phyloP scores from a whole-genome alignment of 257 asterid species.

The Scutellaria baicalensis region DNA sequence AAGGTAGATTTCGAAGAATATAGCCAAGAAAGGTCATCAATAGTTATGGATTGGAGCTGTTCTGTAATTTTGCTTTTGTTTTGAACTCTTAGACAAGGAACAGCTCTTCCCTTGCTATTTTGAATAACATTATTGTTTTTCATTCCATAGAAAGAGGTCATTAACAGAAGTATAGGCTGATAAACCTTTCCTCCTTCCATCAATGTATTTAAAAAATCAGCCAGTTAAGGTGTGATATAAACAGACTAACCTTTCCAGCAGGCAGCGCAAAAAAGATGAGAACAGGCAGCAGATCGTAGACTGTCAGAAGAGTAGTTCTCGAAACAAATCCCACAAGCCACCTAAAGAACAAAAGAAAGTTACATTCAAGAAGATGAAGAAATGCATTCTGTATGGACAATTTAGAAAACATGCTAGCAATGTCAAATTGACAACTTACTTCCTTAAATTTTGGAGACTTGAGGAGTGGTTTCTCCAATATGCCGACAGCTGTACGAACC shows the following conservation, averaged over 20 bases:
- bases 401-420: slow-evolving; percentile 1
- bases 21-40: background rate
- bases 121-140: no score
- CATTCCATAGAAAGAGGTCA: background rate
- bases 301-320: slow-evolving; percentile 35
- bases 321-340: slow-evolving; percentile 80
- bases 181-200: background rate
- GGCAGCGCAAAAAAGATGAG: slow-evolving; percentile 68
- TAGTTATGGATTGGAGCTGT: no score
- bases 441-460: slow-evolving; percentile 36
- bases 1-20: background rate
- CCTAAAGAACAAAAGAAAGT: slow-evolving; percentile 33
- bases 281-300: slow-evolving; percentile 53
- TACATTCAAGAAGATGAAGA: slow-evolving; percentile 1
- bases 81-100: no score
- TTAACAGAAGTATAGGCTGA: background rate
- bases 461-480: slow-evolving; percentile 56
- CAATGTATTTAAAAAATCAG: slow-evolving; percentile 1
- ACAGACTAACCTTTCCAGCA: slow-evolving; percentile 75
- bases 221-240: slow-evolving; percentile 4
- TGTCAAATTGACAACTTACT: slow-evolving; percentile 33
- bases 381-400: background rate
- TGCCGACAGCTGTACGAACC: slow-evolving; percentile 73
- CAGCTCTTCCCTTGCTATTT: no score
- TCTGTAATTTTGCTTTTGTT: no score